Conservation (phyloP, 495 filamentous ascomycete species). For the Sphaerosporella brunnea region DNA sequence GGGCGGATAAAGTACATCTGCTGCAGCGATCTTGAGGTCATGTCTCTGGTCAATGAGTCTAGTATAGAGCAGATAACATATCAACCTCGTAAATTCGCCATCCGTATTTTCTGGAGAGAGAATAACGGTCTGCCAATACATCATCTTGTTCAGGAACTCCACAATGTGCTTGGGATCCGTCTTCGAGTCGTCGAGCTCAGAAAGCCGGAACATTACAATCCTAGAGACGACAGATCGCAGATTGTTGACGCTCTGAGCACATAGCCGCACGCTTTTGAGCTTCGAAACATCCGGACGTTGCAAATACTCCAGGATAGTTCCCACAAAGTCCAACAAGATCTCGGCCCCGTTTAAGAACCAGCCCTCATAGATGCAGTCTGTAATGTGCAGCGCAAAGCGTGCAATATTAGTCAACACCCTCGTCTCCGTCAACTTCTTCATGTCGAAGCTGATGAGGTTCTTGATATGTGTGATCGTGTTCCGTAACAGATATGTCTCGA, state of each 20-base stretch:
- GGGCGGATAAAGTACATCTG: constrained; percentile 35
- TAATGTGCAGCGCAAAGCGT: constrained; percentile 58
- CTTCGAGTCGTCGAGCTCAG: constrained; percentile 54
- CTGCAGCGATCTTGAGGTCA: constrained; percentile 55
- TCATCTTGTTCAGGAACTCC: constrained; percentile 58
- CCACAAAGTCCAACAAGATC: constrained; percentile 70
- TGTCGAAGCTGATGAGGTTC: constrained; percentile 50
- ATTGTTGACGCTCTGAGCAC: constrained; percentile 54
- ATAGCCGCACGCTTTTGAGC: constrained; percentile 74
- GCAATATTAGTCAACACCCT: constrained; percentile 71
- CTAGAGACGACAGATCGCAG: constrained; percentile 61
- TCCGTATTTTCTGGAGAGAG: constrained; percentile 59
- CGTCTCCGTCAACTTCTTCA: constrained; percentile 58
- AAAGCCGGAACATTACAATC: constrained; percentile 60
- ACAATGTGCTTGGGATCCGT: constrained; percentile 40
- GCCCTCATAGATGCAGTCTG: constrained; percentile 76
- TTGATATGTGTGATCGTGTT: constrained; percentile 54
- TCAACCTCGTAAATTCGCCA: constrained; percentile 54
- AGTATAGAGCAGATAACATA: constrained; percentile 80
- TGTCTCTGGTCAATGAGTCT: constrained; percentile 50
- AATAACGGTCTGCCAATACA: constrained; percentile 89
- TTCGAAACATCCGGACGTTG: constrained; percentile 66
- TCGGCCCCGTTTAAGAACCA: constrained; percentile 68
- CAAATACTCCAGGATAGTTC: constrained; percentile 66
- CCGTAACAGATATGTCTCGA: constrained; percentile 73